Base-by-base conservation (phyloP, 495 filamentous ascomycete species). In the Melanomma pulvis-pyrius region DNA sequence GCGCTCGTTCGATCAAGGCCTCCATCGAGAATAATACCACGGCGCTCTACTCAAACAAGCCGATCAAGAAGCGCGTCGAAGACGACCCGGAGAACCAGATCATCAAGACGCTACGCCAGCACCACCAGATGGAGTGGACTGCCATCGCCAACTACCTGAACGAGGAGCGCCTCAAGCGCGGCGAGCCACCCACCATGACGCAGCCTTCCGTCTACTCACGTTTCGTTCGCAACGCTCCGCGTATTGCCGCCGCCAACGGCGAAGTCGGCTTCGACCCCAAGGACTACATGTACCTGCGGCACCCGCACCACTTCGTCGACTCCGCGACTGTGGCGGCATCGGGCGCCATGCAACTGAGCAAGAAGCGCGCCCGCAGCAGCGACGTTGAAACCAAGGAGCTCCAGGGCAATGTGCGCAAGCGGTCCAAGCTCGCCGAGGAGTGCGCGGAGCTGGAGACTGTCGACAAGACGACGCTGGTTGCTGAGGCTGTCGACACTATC, bases 151-250 rank as follows among this genome's bases (percentile, higher is more conserved):
- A 60, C 6, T 53, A 59, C 32, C 36, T 77, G n/a, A 77, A 76
- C 54, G 47, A 66, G 0, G 26, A 64, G 41, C 71, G 74, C 24
- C 34, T 59, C 56, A 47, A 46, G 25, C n/a, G 21, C 17, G 73
- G 73, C 56, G 29, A 61, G 32, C 7, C 29, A 21, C 12, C 64
- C 17, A 60, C 25, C 7, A 49, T 76, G 15, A 75, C 74, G 9
- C 54, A 63, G 11, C 61, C 74, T 7, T 71, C 71, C 0, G 69
- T 74, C 22, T 77, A 77, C 52, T 54, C 32, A 7, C 75, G 75
- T 47, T 77, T 75, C 63, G 67, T 72, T 17, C 75, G 75, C 48
- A 77, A 77, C 48, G 56, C 51, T 2, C 67, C 65, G 7, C 36
- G 55, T 7, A 69, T 76, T 28, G 74, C 74, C 11, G 52, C 63